phyloP scores from a whole-genome alignment of 768 basidiomycete species.

The Thelephora ganbajun region DNA sequence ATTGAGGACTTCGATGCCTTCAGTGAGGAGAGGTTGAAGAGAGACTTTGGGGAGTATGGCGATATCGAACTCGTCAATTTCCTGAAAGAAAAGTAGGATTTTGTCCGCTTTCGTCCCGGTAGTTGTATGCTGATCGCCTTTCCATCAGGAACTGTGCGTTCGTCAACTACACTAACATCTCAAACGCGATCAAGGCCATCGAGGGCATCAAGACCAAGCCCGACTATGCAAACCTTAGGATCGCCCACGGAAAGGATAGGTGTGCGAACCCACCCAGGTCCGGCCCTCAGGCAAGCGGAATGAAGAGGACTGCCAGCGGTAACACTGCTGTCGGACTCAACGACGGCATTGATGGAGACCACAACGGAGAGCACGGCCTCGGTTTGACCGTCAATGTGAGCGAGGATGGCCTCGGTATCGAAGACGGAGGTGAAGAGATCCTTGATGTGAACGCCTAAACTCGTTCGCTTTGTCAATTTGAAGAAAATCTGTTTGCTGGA shows the following conservation, averaged over 20 bases:
- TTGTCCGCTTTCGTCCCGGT: constrained; percentile 1
- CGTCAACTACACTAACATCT: constrained; percentile 90
- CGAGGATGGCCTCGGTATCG: too few relatives aligned
- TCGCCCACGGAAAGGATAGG: constrained; percentile 91
- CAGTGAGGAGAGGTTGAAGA: constrained; percentile 77
- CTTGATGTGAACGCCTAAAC: too few relatives aligned
- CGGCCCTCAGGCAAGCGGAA: constrained; percentile 51
- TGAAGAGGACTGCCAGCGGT: constrained; percentile 32
- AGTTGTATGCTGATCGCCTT: background rate
- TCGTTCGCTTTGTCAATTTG: too few relatives aligned
- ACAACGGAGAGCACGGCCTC: background rate
- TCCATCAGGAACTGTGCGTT: constrained; percentile 81
- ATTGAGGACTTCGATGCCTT: constrained; percentile 93
- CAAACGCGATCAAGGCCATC: constrained; percentile 96
- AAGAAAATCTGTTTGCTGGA: too few relatives aligned
- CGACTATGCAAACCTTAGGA: constrained; percentile 79
- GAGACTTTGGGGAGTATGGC: constrained; percentile 91
- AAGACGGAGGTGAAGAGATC: too few relatives aligned
- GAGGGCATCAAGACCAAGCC: constrained; percentile 86
- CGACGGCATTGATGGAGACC: background rate
- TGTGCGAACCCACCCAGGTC: constrained; percentile 88
- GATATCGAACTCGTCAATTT: constrained; percentile 97
- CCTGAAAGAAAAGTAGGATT: constrained; percentile 70
- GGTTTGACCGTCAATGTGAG: too few relatives aligned
- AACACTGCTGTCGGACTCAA: constrained; percentile 14